phyloP scores from a whole-genome alignment of 768 basidiomycete species.

The Russula olivacea region DNA sequence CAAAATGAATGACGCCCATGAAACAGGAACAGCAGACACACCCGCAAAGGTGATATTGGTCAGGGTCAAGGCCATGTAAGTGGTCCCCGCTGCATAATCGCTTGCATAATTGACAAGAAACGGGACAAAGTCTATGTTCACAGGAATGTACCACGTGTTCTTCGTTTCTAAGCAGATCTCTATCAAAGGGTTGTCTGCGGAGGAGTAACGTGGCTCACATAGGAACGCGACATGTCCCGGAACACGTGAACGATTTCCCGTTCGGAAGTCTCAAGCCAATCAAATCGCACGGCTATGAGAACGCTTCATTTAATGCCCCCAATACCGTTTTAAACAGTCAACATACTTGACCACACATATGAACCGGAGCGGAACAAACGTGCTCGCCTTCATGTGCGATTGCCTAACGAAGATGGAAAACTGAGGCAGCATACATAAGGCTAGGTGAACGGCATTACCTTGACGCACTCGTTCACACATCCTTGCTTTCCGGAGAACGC shows the following conservation, averaged over 20 bases:
- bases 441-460: conserved; percentile 32
- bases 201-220: conserved; percentile 8
- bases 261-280: conserved; percentile 12
- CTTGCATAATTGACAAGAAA: conserved; percentile 50
- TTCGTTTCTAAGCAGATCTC: conserved; percentile 36
- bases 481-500: conserved; percentile 42
- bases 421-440: background rate
- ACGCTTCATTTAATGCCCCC: background rate
- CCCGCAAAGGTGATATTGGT: conserved; percentile 54
- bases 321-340: too few species aligned
- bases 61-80: conserved; percentile 43
- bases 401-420: conserved; percentile 32
- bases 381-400: conserved; percentile 49
- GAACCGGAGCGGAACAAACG: conserved; percentile 47
- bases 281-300: conserved; percentile 21
- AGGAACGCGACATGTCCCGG: conserved; percentile 15
- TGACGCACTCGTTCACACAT: conserved; percentile 47
- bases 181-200: background rate
- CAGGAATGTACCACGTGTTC: conserved; percentile 46
- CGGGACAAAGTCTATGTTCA: conserved; percentile 47
- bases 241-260: conserved; percentile 18
- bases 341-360: conserved; percentile 51
- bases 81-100: conserved; percentile 46
- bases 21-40: conserved; percentile 26
- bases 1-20: background rate